These are phyloP conservation scores for Porcisia hertigi DNA, from an alignment of 208 protist genomes.

Conservation along the genomic window DNA sequence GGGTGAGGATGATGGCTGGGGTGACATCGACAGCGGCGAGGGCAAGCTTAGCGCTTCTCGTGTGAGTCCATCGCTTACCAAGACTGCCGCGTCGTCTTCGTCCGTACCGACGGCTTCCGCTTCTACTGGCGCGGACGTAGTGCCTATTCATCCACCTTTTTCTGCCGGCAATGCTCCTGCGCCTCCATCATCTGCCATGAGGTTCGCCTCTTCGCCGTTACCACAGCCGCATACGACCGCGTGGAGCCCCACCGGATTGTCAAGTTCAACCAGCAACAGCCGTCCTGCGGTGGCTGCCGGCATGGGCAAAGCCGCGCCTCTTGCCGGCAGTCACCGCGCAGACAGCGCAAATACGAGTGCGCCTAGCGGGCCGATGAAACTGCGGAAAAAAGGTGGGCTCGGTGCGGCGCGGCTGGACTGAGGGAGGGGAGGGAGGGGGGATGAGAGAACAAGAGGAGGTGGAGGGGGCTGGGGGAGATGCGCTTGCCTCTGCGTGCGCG, in stretches of 20 bases:
- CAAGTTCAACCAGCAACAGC: neutral
- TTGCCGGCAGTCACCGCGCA: neutral
- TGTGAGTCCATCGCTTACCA: neutral
- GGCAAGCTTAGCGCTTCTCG: neutral
- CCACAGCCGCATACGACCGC: neutral
- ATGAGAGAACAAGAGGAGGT: too few relatives aligned
- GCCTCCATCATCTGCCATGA: neutral
- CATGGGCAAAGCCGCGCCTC: conserved; percentile 1
- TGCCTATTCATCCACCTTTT: neutral
- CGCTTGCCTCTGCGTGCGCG: neutral
- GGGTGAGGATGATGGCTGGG: conserved; percentile 9
- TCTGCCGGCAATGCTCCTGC: neutral
- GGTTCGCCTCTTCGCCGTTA: neutral
- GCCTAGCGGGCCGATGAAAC: conserved; percentile 45
- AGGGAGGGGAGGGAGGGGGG: neutral
- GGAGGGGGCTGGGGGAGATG: neutral
- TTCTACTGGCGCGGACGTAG: neutral
- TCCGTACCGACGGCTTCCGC: conserved; percentile 2
- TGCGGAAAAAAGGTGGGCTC: conserved; percentile 56
- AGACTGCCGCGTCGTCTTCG: neutral
- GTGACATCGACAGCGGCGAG: conserved; percentile 1
- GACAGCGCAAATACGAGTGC: neutral
- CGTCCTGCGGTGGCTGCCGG: neutral
- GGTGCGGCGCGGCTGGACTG: conserved; percentile 50
- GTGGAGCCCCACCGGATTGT: neutral